phyloP scores from a whole-genome alignment of 352 stramenopile genomes.

The Nothophytophthora sp. region DNA sequence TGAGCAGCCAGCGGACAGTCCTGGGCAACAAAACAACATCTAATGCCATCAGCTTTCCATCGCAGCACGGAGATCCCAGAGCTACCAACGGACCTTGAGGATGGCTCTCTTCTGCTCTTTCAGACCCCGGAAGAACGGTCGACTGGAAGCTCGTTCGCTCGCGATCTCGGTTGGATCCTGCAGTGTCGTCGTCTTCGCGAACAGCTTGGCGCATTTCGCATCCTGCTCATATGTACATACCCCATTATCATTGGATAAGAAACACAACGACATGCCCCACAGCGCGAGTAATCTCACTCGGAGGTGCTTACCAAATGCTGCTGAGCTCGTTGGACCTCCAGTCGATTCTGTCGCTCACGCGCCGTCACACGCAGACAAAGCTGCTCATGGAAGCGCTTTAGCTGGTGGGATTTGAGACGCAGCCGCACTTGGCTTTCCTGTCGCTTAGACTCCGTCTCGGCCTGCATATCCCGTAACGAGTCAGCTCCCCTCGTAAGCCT shows the following conservation, averaged over 20 bases:
- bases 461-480: slow-evolving; percentile 14
- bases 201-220: slow-evolving; percentile 38
- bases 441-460: slow-evolving; percentile 37
- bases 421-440: slow-evolving; percentile 33
- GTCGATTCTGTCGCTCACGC: slow-evolving; percentile 38
- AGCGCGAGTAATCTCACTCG: background rate
- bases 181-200: slow-evolving; percentile 20
- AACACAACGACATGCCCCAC: background rate
- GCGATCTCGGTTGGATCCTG: background rate
- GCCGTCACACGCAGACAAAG: slow-evolving; percentile 60
- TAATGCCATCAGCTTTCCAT: background rate
- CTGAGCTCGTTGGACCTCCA: slow-evolving; percentile 21
- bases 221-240: slow-evolving; percentile 29
- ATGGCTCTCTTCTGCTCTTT: slow-evolving; percentile 13
- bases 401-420: slow-evolving; percentile 34
- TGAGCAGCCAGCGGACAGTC: slow-evolving; percentile 29
- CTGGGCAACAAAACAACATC: slow-evolving; percentile 3
- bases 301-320: slow-evolving; percentile 19
- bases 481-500: background rate
- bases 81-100: slow-evolving; percentile 14
- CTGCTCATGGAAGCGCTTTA: slow-evolving; percentile 62
- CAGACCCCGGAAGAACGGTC: slow-evolving; percentile 15
- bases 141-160: slow-evolving; percentile 4
- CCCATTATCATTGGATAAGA: too few relatives aligned
- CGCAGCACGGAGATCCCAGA: background rate